Conservation (phyloP, 305 asterid species). For the Fraxinus velutina region DNA sequence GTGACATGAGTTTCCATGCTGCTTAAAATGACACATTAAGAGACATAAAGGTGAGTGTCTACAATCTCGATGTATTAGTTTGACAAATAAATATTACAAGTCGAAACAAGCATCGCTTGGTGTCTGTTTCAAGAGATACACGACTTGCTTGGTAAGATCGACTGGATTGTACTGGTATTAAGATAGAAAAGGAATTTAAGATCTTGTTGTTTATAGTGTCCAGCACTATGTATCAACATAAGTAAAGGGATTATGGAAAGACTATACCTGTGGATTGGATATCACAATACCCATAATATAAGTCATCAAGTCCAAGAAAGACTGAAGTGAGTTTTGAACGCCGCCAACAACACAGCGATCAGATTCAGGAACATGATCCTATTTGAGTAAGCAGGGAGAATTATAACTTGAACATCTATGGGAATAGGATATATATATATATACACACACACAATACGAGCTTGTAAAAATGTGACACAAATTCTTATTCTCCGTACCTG, state of each 20-base stretch:
- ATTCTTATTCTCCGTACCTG: constrained; percentile 42
- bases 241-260: not conserved
- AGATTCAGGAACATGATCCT: constrained; percentile 68
- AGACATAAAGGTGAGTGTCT: not conserved
- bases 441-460: not conserved
- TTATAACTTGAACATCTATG: not conserved
- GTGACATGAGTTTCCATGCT: not conserved
- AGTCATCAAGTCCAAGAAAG: constrained; percentile 70
- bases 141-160: not conserved
- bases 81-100: not conserved
- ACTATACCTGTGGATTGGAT: constrained; percentile 71
- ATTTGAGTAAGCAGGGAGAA: constrained; percentile 11
- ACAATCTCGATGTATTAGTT: not conserved
- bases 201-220: not conserved
- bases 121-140: not conserved
- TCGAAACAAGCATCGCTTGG: not conserved
- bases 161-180: not conserved
- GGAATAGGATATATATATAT: not conserved
- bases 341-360: constrained; percentile 87
- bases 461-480: not conserved
- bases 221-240: not conserved
- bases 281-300: constrained; percentile 65
- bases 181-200: not conserved
- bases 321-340: constrained; percentile 84
- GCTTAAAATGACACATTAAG: not conserved